Base-by-base conservation (phyloP, 257 asterid genomes). In the Jacaranda copaia region DNA sequence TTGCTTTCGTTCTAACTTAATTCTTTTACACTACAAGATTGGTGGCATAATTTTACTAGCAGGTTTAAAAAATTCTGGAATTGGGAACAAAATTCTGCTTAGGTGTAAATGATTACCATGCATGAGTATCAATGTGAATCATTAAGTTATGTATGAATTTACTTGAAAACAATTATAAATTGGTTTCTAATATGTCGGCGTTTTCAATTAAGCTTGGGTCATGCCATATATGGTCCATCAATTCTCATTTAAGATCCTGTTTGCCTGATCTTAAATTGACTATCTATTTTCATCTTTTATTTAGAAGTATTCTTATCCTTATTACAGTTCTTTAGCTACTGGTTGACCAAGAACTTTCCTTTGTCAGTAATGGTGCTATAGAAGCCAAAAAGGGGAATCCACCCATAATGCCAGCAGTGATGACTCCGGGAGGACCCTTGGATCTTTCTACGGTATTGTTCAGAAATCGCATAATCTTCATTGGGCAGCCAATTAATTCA, bases 351-450 rank as follows among this genome's bases (percentile, higher is more conserved):
- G 4, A n/a, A 39, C 62, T 66, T 70, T 64, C 81, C 39, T 70
- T 45, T 72, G 62, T 73, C 90, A 96, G 96, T 70, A 85, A 83
- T 86, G 88, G 87, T 64, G 89, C 87, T 64, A 87, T 91, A 67
- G 91, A 87, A 89, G 98, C 99, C 81, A 88, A 72, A 85, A 86
- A 82, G 76, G 92, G 93, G n/a, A 93, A 93, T 77, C 99, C 97
- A 38, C 97, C 99, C 35, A 40, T 96, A 66, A 93, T 93, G 98
- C 99, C 99, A 3, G 97, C 97, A 2, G 96, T 96, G 70, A 72
- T 91, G 81, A 96, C 99, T 57, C 99, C 96, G 3, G 97, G 93
- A 42, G 98, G 99, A 12, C 88, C 90, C 7, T 51, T 93, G 93
- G 99, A 96, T 81, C 97, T 96, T 75, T 90, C 97, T 25, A 90